A percentile compares a stretch with the other conserved stretches of the same genome.
Conservation (phyloP, 2,329 filamentous ascomycete genomes). For the Epichloe gansuensis region DNA sequence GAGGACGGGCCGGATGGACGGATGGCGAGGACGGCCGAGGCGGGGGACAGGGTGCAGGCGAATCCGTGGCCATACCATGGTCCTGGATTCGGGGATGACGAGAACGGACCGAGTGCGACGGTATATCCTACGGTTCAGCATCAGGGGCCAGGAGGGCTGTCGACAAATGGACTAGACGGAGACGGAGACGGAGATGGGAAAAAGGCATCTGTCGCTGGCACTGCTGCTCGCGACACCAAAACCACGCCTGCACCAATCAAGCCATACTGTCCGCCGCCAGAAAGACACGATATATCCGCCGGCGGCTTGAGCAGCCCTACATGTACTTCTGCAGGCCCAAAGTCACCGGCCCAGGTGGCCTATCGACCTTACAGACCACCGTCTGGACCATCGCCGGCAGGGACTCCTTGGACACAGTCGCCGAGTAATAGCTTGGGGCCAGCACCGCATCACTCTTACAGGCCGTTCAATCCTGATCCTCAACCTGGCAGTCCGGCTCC, state of each 20-base stretch:
- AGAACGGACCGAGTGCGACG: conserved; percentile 4
- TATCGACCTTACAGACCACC: conserved; percentile 19
- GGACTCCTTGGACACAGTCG: neutral
- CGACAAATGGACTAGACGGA: neutral
- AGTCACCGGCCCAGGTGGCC: conserved; percentile 3
- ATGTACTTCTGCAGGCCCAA: neutral
- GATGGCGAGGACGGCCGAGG: neutral
- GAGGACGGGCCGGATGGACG: conserved; percentile 4
- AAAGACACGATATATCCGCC: neutral
- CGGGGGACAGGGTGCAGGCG: conserved; percentile 8
- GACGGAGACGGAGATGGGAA: too few species aligned
- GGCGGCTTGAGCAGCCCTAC: neutral
- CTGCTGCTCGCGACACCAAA: conserved; percentile 4
- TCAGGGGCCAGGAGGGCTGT: neutral
- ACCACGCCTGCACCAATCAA: conserved; percentile 13
- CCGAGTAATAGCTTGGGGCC: neutral
- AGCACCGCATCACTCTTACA: conserved; percentile 13
- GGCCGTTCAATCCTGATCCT: conserved; percentile 1
- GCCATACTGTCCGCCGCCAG: conserved; percentile 14
- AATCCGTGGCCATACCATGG: conserved; percentile 23
- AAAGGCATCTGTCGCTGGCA: neutral
- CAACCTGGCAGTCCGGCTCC: neutral
- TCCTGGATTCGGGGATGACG: conserved; percentile 7
- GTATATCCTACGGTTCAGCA: neutral
- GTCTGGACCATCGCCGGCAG: conserved; percentile 3